A percentile compares a stretch with the other conserved stretches of the same genome.
Evolutionary conservation across 1,284 basidiomycete species (phyloP).

Genomic region (Ceratobasidium sp.): DNA sequence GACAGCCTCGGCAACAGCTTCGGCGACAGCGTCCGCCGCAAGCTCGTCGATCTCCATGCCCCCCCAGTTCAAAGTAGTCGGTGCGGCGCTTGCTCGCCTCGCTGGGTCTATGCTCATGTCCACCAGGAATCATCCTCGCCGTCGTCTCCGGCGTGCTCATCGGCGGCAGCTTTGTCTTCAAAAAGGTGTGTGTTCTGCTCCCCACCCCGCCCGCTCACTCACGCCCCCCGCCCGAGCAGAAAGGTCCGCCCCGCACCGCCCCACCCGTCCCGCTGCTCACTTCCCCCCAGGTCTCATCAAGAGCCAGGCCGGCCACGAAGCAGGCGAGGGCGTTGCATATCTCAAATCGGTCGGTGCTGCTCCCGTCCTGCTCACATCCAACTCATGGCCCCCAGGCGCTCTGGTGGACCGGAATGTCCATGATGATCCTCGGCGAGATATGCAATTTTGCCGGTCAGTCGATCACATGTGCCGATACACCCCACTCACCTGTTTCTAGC

Average conservation of each 20-base stretch:
- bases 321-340: constrained; percentile 94
- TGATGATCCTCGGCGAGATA: constrained; percentile 58
- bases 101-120: not conserved
- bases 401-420: constrained; percentile 89
- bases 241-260: constrained; percentile 56
- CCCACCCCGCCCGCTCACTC: not conserved
- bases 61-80: constrained; percentile 38
- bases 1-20: constrained; percentile 30
- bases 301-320: constrained; percentile 55
- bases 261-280: constrained; percentile 56
- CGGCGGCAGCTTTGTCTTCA: constrained; percentile 92
- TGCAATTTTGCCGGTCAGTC: constrained; percentile 81
- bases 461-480: constrained; percentile 46
- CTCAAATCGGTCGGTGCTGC: constrained; percentile 72
- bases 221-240: constrained; percentile 16
- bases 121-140: constrained; percentile 73
- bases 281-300: constrained; percentile 40
- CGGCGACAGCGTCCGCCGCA: constrained; percentile 20
- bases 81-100: not conserved
- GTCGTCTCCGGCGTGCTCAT: constrained; percentile 87
- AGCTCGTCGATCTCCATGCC: constrained; percentile 24
- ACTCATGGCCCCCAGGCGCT: constrained; percentile 56
- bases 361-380: constrained; percentile 55
- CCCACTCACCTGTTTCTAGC: constrained; percentile 54
- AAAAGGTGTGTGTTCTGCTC: constrained; percentile 70